phyloP scores from a whole-genome alignment of 257 asterid genomes.

The Fraxinus americana region DNA sequence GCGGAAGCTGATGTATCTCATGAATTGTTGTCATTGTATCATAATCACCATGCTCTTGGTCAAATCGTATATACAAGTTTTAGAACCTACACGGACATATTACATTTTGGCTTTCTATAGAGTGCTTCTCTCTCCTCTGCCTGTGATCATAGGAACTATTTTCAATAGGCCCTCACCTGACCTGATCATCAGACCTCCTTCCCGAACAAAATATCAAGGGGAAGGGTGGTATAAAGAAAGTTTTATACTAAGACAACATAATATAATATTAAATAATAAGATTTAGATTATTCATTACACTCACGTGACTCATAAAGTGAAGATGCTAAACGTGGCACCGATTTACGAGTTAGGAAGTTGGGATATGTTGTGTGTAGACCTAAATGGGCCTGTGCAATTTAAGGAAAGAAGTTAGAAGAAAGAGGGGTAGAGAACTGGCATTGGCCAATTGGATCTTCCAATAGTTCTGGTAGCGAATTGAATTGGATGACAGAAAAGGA shows the following conservation, averaged over 20 bases:
- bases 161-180: neutral
- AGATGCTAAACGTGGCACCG: neutral
- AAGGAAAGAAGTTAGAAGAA: neutral
- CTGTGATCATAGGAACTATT: neutral
- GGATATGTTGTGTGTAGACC: neutral
- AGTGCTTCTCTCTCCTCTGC: neutral
- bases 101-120: neutral
- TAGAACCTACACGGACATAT: neutral
- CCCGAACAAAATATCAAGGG: neutral
- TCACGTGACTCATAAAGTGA: neutral
- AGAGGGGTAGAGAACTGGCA: neutral
- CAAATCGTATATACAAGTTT: neutral
- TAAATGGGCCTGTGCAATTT: neutral
- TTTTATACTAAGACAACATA: neutral
- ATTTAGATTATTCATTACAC: neutral
- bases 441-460: neutral
- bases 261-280: neutral
- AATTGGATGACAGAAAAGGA: neutral
- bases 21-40: neutral
- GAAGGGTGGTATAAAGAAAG: neutral
- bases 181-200: neutral
- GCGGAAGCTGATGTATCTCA: neutral
- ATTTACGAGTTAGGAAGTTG: neutral
- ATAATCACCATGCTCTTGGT: neutral
- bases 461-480: neutral